A percentile compares a stretch with the other conserved stretches of the same genome.
Conservation (phyloP, 257 asterid genomes). For the Ehretia macrophylla region DNA sequence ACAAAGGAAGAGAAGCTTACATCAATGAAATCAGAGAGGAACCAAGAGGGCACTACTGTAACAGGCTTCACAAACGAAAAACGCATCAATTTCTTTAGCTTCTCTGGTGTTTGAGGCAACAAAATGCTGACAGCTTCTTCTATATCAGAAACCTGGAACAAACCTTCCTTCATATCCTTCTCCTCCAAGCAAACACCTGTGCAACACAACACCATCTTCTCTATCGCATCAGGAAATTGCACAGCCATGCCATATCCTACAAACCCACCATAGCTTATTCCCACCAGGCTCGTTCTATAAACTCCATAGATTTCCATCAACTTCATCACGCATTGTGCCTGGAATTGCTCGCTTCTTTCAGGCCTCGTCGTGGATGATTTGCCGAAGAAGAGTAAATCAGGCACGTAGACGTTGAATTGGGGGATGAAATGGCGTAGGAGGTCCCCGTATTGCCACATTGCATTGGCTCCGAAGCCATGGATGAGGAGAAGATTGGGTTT, state of each 20-base stretch:
- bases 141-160: slow-evolving; percentile 65
- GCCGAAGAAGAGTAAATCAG: slow-evolving; percentile 88
- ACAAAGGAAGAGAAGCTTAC: slow-evolving; percentile 21
- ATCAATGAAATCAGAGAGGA: slow-evolving; percentile 81
- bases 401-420: slow-evolving; percentile 82
- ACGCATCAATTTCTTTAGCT: slow-evolving; percentile 61
- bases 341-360: slow-evolving; percentile 73
- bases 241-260: slow-evolving; percentile 82
- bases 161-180: slow-evolving; percentile 62
- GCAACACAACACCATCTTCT: slow-evolving; percentile 75
- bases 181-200: slow-evolving; percentile 86
- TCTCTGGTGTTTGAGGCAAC: slow-evolving; percentile 86
- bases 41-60: slow-evolving; percentile 67
- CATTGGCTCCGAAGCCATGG: slow-evolving; percentile 97
- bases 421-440: slow-evolving; percentile 71
- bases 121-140: slow-evolving; percentile 75
- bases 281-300: slow-evolving; percentile 51
- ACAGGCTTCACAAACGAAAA: slow-evolving; percentile 66
- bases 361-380: slow-evolving; percentile 56
- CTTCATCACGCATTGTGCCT: slow-evolving; percentile 71
- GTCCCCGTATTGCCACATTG: slow-evolving; percentile 99
- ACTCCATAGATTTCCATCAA: slow-evolving; percentile 64
- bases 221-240: slow-evolving; percentile 64
- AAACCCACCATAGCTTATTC: slow-evolving; percentile 91
- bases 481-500: slow-evolving; percentile 67